phyloP scores from a whole-genome alignment of 768 basidiomycete species.

The Tephrocybe rancida region DNA sequence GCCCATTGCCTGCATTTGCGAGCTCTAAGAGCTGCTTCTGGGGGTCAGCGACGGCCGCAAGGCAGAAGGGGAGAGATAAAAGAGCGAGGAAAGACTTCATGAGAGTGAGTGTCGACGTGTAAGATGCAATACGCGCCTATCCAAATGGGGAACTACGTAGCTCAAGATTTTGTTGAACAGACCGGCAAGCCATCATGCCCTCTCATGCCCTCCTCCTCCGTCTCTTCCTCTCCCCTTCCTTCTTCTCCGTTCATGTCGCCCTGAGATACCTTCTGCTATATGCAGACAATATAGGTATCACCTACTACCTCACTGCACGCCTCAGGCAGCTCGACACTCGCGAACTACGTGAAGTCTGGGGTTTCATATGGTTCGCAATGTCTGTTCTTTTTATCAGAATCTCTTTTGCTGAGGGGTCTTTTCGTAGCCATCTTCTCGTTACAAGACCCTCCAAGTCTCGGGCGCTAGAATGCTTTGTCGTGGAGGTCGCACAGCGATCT shows the following conservation, averaged over 20 bases:
- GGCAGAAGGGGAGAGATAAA: slow-evolving; percentile 31
- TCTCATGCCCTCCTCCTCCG: slow-evolving; percentile 89
- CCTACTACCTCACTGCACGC: slow-evolving; percentile 83
- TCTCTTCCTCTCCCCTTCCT: slow-evolving; percentile 88
- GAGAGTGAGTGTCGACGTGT: slow-evolving; percentile 32
- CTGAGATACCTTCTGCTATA: slow-evolving; percentile 84
- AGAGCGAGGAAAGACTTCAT: slow-evolving; percentile 29
- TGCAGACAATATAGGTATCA: slow-evolving; percentile 88
- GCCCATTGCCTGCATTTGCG: slow-evolving; percentile 71
- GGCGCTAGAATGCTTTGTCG: slow-evolving; percentile 92
- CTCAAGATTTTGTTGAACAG: slow-evolving; percentile 12
- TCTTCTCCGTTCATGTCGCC: slow-evolving; percentile 93
- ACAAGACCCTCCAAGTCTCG: slow-evolving; percentile 90
- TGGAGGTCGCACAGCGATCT: slow-evolving; percentile 85
- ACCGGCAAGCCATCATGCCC: slow-evolving; percentile 35
- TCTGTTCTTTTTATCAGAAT: slow-evolving; percentile 9
- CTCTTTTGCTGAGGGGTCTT: slow-evolving; percentile 19
- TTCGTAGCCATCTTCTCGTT: slow-evolving; percentile 84
- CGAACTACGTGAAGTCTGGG: slow-evolving; percentile 86
- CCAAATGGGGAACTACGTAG: slow-evolving; percentile 20
- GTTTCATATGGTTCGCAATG: slow-evolving; percentile 78
- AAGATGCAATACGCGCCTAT: slow-evolving; percentile 10
- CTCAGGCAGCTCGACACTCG: slow-evolving; percentile 66
- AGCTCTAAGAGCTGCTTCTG: slow-evolving; percentile 69
- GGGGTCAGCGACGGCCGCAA: slow-evolving; percentile 32